Evolutionary conservation across 352 stramenopile genomes (phyloP).

Genomic region (Globisporangium cylindrosporum): DNA sequence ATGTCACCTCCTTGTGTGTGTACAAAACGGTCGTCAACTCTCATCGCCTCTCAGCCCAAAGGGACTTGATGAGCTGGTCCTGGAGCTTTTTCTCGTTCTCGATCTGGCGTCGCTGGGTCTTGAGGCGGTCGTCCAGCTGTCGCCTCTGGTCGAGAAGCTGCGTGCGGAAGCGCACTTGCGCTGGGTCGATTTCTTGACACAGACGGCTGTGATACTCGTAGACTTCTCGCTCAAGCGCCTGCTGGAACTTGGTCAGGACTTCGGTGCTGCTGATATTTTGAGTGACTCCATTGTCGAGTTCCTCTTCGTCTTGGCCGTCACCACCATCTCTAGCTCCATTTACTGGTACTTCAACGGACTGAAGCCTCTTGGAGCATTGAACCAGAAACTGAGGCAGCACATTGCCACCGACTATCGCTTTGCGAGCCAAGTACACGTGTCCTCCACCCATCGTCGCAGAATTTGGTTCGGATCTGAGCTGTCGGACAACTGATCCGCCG

Average conservation of each 20-base stretch:
- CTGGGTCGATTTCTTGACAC: slow-evolving; percentile 33
- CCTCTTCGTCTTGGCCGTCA: not conserved
- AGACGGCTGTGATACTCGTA: slow-evolving; percentile 31
- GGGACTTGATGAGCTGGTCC: slow-evolving; percentile 27
- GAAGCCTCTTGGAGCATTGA: slow-evolving; percentile 26
- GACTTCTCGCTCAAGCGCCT: slow-evolving; percentile 27
- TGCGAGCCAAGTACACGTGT: slow-evolving; percentile 35
- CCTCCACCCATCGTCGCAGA: slow-evolving; percentile 9
- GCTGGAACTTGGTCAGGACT: slow-evolving; percentile 24
- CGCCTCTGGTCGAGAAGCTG: slow-evolving; percentile 28
- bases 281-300: not conserved
- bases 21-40: not conserved
- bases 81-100: slow-evolving; percentile 31
- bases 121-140: slow-evolving; percentile 21
- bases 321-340: not conserved
- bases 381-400: slow-evolving; percentile 39
- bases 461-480: not conserved
- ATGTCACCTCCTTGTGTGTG: no score
- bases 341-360: not conserved
- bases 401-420: slow-evolving; percentile 15
- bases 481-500: not conserved
- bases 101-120: slow-evolving; percentile 25
- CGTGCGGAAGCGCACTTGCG: slow-evolving; percentile 23
- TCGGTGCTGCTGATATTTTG: not conserved
- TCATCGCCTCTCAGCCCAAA: not conserved